Conservation (phyloP, 2,329 filamentous ascomycete species). For the Alternaria consortialis region DNA sequence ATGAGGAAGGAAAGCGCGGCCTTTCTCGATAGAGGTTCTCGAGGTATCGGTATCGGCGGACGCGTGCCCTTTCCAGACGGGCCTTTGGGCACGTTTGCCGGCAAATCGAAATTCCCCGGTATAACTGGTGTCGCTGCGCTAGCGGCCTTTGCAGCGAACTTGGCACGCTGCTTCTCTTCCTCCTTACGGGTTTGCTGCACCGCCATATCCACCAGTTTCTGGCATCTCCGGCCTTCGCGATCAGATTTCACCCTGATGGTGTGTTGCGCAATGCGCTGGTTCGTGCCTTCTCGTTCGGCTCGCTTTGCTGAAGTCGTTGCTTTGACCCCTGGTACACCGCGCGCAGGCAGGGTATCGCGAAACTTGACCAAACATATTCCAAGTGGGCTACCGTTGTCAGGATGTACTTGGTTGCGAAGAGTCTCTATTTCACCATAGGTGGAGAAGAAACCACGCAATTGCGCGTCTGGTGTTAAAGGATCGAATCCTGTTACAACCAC, state of each 20-base stretch:
- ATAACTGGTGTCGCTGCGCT: constrained; percentile 33
- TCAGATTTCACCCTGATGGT: constrained; percentile 86
- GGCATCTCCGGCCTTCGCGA: constrained; percentile 84
- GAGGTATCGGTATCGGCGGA: constrained; percentile 49
- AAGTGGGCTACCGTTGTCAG: constrained; percentile 90
- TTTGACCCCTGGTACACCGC: constrained; percentile 64
- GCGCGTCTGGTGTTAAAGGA: constrained; percentile 81
- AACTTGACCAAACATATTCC: constrained; percentile 94
- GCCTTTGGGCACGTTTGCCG: constrained; percentile 86
- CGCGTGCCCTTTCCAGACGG: constrained; percentile 67
- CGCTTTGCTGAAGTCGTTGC: constrained; percentile 83
- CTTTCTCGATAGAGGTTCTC: constrained; percentile 56
- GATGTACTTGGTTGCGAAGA: constrained; percentile 93
- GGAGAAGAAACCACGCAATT: constrained; percentile 78
- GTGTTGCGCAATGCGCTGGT: constrained; percentile 79
- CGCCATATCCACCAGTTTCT: constrained; percentile 77
- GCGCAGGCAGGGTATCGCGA: constrained; percentile 70
- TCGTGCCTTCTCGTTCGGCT: constrained; percentile 79
- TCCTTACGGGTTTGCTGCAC: constrained; percentile 74
- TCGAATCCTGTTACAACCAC: constrained; percentile 97
- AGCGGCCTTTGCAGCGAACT: constrained; percentile 39
- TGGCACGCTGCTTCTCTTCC: constrained; percentile 57
- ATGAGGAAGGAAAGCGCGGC: constrained; percentile 59
- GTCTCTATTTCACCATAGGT: constrained; percentile 88
- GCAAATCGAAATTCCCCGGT: constrained; percentile 63